Base-by-base conservation (phyloP, 1,139 yeast species). In the Suhomyces guaymorum region DNA sequence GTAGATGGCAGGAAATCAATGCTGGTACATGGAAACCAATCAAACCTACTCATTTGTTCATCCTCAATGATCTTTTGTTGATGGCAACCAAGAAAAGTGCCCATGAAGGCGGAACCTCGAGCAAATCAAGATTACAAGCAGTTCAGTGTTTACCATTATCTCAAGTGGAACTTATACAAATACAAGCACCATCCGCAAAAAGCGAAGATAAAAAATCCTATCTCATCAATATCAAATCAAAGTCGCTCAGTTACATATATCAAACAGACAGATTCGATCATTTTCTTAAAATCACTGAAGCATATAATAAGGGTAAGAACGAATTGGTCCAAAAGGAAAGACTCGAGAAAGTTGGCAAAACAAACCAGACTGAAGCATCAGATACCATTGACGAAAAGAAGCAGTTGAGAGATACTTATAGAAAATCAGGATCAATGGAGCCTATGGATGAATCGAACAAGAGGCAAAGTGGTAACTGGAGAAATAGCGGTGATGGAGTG, bases 1-100 rank as follows among this genome's bases (percentile, higher is more conserved):
- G 84, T 1, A 75, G 92, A 33, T 90, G 97, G 97, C 78, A 75
- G 42, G 96, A 90, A 57, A 67, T 90, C 39, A 89, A 89, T 52
- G 79, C 85, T 2, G 92, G 95, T 0, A 89, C 96, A 13, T 82
- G 90, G 80, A 85, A 87, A 54, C 81, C 89, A 1, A 70, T 83
- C 28, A 82, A 85, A 49, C 81, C 89, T 2, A 81, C 83, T 2
- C 95, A 85, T 52, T 61, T 90, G 31, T 84, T 85, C 48, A 61
- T 90, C 8, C 66, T 90, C 44, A 89, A 85, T 54, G 97, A 90
- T 57, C 72, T 83, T 48, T 59, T 89, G 2, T 61, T 90, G 34
- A 69, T 89, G 30, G 96, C 96, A 0, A 71, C 86, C 1, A 77
- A 80, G 46, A 76, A 77, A 47, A 64, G 76, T 33, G 32, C 48